Evolutionary conservation across 2,329 filamentous ascomycete species (phyloP), one percentile per base, ranked within the genome.

Genomic region (Beauveria asiatica): DNA sequence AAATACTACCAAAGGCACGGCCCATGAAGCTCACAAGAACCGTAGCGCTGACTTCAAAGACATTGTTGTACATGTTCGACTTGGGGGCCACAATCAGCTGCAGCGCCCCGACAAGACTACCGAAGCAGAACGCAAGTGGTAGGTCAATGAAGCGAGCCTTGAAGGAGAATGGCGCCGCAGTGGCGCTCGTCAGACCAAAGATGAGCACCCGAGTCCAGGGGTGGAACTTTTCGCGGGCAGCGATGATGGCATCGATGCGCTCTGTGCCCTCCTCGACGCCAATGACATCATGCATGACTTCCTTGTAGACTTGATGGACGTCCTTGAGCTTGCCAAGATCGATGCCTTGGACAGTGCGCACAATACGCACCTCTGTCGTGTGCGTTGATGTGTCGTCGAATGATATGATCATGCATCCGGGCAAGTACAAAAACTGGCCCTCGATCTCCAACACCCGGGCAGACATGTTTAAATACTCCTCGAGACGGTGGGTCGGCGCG

Each of bases 331-430:
- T 85, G 27, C 83, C 83, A 1, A 87, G 75, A 67, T 86, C 82
- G 41, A 86, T 76, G 4, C 81, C 82, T 64, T 85, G 83, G 1
- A 70, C 70, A 0, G 78, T 78, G 13, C 84, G 79, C 5, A 88
- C 84, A 30, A 88, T 82, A 64, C 85, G 83, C 62, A 88, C 83
- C 66, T 87, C 84, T 17, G 83, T 85, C 1, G 85, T 88, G 64
- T 87, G 85, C 0, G 84, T 85, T 0, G 80, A 75, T 54, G 70
- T 74, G 65, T 92, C 89, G 68, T 89, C 91, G 67, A 96, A 96
- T 0, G 90, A 93, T 66, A 96, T 86, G 61, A 96, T 88, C 92
- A 96, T 96, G 68, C 89, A 94, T 5, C 90, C 90, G 0, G 92
- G 92, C 42, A 96, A 82, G 67, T 96, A 96, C 27, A 96, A 76